Evolutionary conservation across 805 yeast genomes (phyloP).

Genomic region (Ogataea trehalophila): DNA sequence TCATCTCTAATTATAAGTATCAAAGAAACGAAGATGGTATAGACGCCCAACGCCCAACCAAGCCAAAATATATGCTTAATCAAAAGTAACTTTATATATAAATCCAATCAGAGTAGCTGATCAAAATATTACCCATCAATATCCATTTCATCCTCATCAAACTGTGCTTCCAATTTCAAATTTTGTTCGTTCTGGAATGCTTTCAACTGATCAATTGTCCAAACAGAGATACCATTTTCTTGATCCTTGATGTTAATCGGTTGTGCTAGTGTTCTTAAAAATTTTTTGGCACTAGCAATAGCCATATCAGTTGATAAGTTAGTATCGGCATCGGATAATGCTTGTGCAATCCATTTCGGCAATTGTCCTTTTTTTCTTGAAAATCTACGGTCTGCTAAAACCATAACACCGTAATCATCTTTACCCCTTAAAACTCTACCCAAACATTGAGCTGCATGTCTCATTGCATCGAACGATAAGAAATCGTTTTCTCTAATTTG

Average conservation of each 20-base stretch:
- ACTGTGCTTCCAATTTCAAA: constrained; percentile 8
- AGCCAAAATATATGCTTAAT: too few relatives aligned
- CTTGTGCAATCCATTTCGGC: constrained; percentile 98
- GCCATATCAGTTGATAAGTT: constrained; percentile 98
- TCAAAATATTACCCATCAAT: constrained; percentile 1
- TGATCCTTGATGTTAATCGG: constrained; percentile 86
- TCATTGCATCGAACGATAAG: constrained; percentile 96
- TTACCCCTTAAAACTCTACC: constrained; percentile 97
- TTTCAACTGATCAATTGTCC: constrained; percentile 72
- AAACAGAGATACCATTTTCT: constrained; percentile 83
- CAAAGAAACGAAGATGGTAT: constrained; percentile 1
- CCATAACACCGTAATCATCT: constrained; percentile 99
- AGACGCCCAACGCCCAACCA: too few relatives aligned
- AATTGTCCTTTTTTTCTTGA: constrained; percentile 79
- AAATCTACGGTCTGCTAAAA: constrained; percentile 90
- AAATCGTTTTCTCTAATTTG: constrained; percentile 93
- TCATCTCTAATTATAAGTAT: neutral
- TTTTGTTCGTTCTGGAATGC: constrained; percentile 52
- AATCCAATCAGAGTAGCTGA: too few relatives aligned
- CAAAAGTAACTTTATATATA: too few relatives aligned
- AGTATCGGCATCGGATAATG: constrained; percentile 82
- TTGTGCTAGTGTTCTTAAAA: constrained; percentile 89
- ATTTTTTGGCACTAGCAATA: constrained; percentile 87
- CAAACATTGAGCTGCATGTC: constrained; percentile 98
- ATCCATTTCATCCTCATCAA: constrained; percentile 21